phyloP scores from a whole-genome alignment of 371 early-diverging fungal genomes.

The Basidiobolus meristosporus region DNA sequence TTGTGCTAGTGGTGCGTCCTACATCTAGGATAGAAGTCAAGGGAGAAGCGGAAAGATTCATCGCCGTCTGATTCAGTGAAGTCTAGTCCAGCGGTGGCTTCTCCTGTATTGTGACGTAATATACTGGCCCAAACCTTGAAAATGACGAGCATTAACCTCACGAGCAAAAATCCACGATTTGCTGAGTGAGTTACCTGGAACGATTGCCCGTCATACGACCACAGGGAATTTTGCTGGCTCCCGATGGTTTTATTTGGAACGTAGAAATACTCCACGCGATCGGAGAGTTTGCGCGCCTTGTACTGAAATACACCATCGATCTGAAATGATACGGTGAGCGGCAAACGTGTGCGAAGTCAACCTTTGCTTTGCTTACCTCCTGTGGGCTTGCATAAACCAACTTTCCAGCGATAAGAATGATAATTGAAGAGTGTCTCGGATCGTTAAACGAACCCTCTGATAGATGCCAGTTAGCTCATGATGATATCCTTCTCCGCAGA shows the following conservation, averaged over 20 bases:
- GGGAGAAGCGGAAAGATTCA: conserved; percentile 23
- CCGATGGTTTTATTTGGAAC: conserved; percentile 33
- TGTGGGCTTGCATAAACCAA: conserved; percentile 5
- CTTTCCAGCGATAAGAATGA: conserved; percentile 7
- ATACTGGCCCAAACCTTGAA: too few relatives aligned
- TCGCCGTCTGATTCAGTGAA: conserved; percentile 3
- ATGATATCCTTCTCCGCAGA: too few relatives aligned
- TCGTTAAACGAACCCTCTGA: too few relatives aligned
- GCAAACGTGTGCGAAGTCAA: too few relatives aligned
- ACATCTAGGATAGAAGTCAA: conserved; percentile 74
- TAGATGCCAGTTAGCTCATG: too few relatives aligned
- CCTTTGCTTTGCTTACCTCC: too few relatives aligned
- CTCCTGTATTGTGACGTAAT: too few relatives aligned
- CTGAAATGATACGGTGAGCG: background rate
- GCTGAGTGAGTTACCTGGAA: conserved; percentile 24
- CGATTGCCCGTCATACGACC: conserved; percentile 48
- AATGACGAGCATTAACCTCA: too few relatives aligned
- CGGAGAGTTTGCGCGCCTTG: conserved; percentile 30
- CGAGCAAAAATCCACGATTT: too few relatives aligned
- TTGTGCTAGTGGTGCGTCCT: conserved; percentile 5
- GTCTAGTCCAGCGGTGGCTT: too few relatives aligned
- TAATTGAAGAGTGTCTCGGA: conserved; percentile 1
- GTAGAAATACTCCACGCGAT: conserved; percentile 32
- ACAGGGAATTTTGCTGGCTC: conserved; percentile 38
- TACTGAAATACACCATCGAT: conserved; percentile 15